A percentile compares a stretch with the other conserved stretches of the same genome.
phyloP scores from a whole-genome alignment of 192 early-diverging fungal species.

The Coemansia sp. region DNA sequence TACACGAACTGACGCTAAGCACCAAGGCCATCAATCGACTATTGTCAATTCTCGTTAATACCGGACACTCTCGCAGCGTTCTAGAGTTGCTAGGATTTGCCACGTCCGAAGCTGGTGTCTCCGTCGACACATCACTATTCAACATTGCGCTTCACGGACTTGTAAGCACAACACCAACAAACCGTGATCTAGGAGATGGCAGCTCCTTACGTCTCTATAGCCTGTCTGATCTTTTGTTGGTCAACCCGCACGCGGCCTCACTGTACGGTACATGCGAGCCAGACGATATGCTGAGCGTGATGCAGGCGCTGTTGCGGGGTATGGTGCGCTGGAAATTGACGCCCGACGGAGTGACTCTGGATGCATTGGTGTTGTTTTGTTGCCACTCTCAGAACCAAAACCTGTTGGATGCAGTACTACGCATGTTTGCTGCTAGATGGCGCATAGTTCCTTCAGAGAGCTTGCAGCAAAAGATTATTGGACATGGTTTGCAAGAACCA shows the following conservation, averaged over 20 bases:
- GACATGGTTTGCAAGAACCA: slow-evolving; percentile 9
- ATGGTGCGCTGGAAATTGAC: slow-evolving; percentile 25
- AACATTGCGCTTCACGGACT: slow-evolving; percentile 30
- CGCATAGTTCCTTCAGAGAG: slow-evolving; percentile 17
- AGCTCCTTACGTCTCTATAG: background rate
- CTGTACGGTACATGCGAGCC: slow-evolving; percentile 7
- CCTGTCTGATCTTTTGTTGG: slow-evolving; percentile 14
- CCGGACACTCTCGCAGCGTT: slow-evolving; percentile 5
- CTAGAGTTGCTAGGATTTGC: slow-evolving; percentile 32
- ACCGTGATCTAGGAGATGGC: background rate
- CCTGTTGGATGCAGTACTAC: slow-evolving; percentile 17
- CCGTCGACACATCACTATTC: slow-evolving; percentile 24
- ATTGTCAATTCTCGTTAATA: slow-evolving; percentile 10
- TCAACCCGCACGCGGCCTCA: slow-evolving; percentile 11
- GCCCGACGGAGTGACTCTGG: slow-evolving; percentile 29
- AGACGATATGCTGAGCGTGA: background rate
- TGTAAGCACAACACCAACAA: background rate
- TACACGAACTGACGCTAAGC: slow-evolving; percentile 48
- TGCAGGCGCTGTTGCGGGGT: slow-evolving; percentile 26
- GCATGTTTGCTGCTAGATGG: slow-evolving; percentile 33
- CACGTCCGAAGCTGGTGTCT: slow-evolving; percentile 32
- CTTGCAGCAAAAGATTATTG: slow-evolving; percentile 16
- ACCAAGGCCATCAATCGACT: slow-evolving; percentile 13
- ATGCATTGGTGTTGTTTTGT: slow-evolving; percentile 18
- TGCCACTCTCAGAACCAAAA: slow-evolving; percentile 10